These are phyloP conservation scores for Brassica nigra DNA, from an alignment of 345 rosid species.

Conservation along the genomic window DNA sequence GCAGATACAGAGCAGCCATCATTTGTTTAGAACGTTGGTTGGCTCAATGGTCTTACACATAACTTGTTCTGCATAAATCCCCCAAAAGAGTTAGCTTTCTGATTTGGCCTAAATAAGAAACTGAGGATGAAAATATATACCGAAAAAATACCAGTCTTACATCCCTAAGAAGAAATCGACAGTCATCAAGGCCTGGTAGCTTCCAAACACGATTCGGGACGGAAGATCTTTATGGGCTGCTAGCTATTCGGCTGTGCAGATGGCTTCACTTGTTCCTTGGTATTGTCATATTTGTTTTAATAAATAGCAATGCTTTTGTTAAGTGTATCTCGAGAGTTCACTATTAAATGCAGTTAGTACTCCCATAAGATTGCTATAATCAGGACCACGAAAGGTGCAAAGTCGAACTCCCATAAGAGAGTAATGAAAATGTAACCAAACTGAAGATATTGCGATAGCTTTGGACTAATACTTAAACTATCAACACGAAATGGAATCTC, in stretches of 20 bases:
- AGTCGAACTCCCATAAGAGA: constrained; percentile 83
- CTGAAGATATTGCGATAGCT: constrained; percentile 39
- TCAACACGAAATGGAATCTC: background rate
- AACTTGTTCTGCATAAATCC: too few species aligned
- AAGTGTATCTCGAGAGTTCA: too few species aligned
- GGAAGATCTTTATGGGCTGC: constrained; percentile 81
- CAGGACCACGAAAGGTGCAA: constrained; percentile 89
- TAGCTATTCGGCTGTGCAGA: constrained; percentile 88
- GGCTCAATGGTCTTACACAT: too few species aligned
- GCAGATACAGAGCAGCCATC: too few species aligned
- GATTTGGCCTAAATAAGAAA: too few species aligned
- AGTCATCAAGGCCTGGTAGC: constrained; percentile 49
- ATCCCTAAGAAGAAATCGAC: too few species aligned
- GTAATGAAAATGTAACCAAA: constrained; percentile 88
- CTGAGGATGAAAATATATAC: too few species aligned
- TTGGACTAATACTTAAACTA: background rate
- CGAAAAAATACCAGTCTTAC: too few species aligned
- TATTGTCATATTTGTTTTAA: constrained; percentile 53
- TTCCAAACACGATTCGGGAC: constrained; percentile 81
- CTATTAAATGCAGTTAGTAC: constrained; percentile 45
- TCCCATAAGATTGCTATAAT: constrained; percentile 79
- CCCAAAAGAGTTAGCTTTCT: too few species aligned
- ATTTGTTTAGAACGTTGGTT: constrained; percentile 36
- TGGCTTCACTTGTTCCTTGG: constrained; percentile 86
- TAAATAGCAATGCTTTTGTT: too few species aligned